These are phyloP conservation scores for Bonia amplexicaulis DNA, from an alignment of 176 grass and related monocot species.

Conservation along the genomic window DNA sequence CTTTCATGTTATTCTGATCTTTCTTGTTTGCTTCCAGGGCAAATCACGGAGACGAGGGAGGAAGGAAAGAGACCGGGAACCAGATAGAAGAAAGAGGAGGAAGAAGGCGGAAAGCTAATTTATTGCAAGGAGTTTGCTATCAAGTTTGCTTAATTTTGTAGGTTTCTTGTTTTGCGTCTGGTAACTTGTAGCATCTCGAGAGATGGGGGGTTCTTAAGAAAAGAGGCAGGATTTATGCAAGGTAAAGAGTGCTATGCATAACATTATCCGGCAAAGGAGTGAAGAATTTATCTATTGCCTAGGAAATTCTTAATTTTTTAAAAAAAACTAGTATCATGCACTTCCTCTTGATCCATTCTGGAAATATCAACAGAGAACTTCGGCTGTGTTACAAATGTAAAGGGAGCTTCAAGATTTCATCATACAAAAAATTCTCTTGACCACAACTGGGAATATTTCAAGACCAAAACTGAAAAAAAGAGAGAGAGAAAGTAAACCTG, in stretches of 20 bases:
- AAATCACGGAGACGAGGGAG: constrained; percentile 38
- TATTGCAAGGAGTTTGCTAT: background rate
- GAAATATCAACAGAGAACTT: background rate
- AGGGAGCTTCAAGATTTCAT: background rate
- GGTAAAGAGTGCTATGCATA: background rate
- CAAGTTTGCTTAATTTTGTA: constrained; percentile 5
- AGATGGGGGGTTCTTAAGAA: background rate
- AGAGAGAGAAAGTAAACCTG: background rate
- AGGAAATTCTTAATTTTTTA: background rate
- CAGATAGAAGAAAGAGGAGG: constrained; percentile 46
- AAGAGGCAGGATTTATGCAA: background rate
- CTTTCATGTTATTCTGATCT: constrained; percentile 18
- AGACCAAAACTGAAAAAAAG: background rate
- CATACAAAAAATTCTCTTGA: background rate
- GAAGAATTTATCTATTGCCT: background rate
- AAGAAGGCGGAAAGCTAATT: constrained; percentile 43
- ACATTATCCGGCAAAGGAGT: background rate
- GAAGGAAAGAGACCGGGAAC: constrained; percentile 36
- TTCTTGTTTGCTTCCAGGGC: constrained; percentile 47
- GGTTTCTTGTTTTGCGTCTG: background rate
- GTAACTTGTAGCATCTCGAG: background rate
- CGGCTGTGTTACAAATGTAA: background rate
- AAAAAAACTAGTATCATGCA: background rate
- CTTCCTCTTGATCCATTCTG: background rate
- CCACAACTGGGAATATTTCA: background rate